Conservation (phyloP, 805 yeast species). For the Yamadazyma sp. region DNA sequence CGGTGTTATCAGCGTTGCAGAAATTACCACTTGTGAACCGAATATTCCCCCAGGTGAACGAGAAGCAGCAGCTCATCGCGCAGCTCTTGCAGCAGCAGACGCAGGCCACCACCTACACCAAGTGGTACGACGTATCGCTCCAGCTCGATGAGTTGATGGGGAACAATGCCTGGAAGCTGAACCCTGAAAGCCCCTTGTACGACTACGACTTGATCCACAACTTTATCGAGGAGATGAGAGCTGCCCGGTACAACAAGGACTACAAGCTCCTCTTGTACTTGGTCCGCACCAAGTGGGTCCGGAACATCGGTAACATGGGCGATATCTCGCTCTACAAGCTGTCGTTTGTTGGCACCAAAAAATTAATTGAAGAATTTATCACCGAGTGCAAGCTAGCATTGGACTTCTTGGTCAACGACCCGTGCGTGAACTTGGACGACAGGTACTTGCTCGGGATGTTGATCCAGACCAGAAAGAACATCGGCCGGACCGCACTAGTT, state of each 20-base stretch:
- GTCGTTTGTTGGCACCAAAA: constrained; percentile 83
- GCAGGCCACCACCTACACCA: constrained; percentile 43
- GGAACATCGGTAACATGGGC: constrained; percentile 87
- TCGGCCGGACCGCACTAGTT: constrained; percentile 93
- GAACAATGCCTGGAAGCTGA: constrained; percentile 70
- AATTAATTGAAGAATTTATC: constrained; percentile 77
- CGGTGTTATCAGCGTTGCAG: constrained; percentile 10
- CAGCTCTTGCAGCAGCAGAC: constrained; percentile 30
- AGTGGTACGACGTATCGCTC: constrained; percentile 68
- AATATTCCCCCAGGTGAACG: constrained; percentile 14
- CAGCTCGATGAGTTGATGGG: constrained; percentile 65
- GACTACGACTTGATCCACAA: constrained; percentile 63
- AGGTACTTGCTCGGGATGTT: constrained; percentile 72
- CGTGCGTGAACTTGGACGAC: constrained; percentile 55
- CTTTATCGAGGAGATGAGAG: constrained; percentile 54
- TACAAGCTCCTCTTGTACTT: constrained; percentile 63
- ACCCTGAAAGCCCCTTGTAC: constrained; percentile 62
- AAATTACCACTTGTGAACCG: constrained; percentile 8
- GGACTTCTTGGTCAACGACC: constrained; percentile 37
- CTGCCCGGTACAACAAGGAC: constrained; percentile 59
- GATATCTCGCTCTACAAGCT: constrained; percentile 74
- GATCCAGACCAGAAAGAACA: constrained; percentile 83
- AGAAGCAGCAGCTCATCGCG: constrained; percentile 23
- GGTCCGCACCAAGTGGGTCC: constrained; percentile 78
- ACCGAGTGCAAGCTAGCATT: constrained; percentile 64